A percentile compares a stretch with the other conserved stretches of the same genome.
Evolutionary conservation across 1,139 yeast species (phyloP).

Genomic region (Kodamaea arcana): DNA sequence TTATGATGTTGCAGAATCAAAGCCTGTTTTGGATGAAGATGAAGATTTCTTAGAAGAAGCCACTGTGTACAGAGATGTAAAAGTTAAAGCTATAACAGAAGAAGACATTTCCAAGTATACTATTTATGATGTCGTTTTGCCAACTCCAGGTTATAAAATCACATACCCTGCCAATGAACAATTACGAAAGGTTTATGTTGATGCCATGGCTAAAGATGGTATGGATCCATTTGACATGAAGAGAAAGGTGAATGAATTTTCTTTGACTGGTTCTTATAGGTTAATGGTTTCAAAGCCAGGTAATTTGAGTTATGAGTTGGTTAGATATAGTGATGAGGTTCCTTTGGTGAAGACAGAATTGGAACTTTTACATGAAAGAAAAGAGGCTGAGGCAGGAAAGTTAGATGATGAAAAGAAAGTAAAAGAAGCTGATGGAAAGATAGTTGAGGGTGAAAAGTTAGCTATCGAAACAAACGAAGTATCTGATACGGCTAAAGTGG

Average conservation of each 20-base stretch:
- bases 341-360: constrained; percentile 80
- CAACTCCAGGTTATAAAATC: constrained; percentile 92
- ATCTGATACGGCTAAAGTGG: constrained; percentile 6
- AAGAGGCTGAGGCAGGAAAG: constrained; percentile 16
- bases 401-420: constrained; percentile 13
- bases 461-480: constrained; percentile 8
- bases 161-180: constrained; percentile 69
- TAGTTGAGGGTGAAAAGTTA: constrained; percentile 7
- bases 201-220: constrained; percentile 74
- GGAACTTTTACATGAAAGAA: constrained; percentile 53
- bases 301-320: constrained; percentile 58
- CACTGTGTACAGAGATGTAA: constrained; percentile 46
- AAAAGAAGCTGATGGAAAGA: constrained; percentile 11
- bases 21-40: constrained; percentile 33
- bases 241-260: constrained; percentile 81
- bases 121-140: constrained; percentile 82
- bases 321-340: constrained; percentile 60
- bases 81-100: constrained; percentile 68
- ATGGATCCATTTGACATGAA: constrained; percentile 84
- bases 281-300: constrained; percentile 65
- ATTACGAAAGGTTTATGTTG: constrained; percentile 60
- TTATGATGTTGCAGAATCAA: constrained; percentile 25
- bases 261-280: constrained; percentile 89
- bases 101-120: constrained; percentile 69
- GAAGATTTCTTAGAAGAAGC: constrained; percentile 64